Conservation (phyloP, 176 grass and related monocot genomes). For the Typha latifolia region DNA sequence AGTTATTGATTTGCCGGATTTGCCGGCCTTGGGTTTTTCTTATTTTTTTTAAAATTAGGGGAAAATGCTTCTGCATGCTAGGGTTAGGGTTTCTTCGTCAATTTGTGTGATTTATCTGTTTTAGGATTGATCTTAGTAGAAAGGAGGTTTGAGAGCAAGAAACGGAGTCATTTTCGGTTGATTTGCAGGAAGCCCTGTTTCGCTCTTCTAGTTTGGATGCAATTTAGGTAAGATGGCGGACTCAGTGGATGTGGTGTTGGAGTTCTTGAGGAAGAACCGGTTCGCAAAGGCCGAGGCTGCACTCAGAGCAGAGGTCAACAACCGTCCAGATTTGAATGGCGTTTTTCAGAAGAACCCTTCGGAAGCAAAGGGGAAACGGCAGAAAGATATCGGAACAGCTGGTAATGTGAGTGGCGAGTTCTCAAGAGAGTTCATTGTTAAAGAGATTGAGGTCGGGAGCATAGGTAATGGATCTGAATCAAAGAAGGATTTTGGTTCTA, state of each 20-base stretch:
- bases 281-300: conserved; percentile 22
- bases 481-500: conserved; percentile 35
- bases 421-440: conserved; percentile 83
- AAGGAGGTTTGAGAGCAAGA: not conserved
- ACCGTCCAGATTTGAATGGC: conserved; percentile 9
- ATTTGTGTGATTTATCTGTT: not conserved
- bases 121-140: not conserved
- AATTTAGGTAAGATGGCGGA: conserved; percentile 16
- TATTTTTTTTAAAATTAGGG: not conserved
- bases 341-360: conserved; percentile 12
- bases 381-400: not conserved
- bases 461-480: conserved; percentile 29
- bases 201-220: not conserved
- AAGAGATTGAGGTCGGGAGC: conserved; percentile 74
- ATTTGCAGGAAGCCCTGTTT: conserved; percentile 6
- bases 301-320: conserved; percentile 14
- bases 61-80: not conserved
- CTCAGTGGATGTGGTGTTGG: conserved; percentile 27
- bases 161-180: not conserved
- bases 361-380: not conserved
- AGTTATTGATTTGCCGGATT: not conserved
- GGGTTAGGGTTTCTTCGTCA: conserved; percentile 5
- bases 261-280: conserved; percentile 24
- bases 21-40: not conserved
- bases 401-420: conserved; percentile 27